Base-by-base conservation (phyloP, 495 filamentous ascomycete species). In the Acidomyces sp. region DNA sequence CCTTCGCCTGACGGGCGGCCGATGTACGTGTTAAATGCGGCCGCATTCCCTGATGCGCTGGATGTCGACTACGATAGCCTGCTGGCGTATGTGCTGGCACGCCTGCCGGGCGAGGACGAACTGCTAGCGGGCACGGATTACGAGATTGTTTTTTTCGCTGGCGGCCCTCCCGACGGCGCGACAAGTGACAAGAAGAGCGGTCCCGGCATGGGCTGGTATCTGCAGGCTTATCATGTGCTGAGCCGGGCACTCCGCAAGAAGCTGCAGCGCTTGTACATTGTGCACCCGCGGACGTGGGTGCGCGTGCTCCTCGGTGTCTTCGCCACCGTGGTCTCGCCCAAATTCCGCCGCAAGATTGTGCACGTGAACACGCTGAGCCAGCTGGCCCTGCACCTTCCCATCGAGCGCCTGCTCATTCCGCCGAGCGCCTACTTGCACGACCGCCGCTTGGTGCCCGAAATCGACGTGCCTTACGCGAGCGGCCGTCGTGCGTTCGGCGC, bases 221-320 rank as follows among this genome's bases (percentile, higher is more conserved):
- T 74, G 15, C 70, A 72, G 40, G 71, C 70, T 11, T 74, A 74
- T 53, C 60, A 72, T 49, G 53, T 72, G 34, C 58, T 74, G 40
- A 63, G 60, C 18, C 54, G 70, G 45, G 68, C 66, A 1, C 68
- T 65, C 43, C 60, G 69, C 39, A 74, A 74, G 56, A 59, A 63
- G 51, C 50, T 74, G 21, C 60, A 65, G 46, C 64, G 58, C 44
- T 54, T 74, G 13, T 74, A 68, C 54, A 66, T 74, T 47, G 70
- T 74, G 30, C 70, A 74, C 46, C 71, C 72, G 53, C 65, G 64
- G 41, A 63, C 59, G 20, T 74, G 71, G 70, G 66, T 74, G 11
- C 58, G 71, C 37, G 61, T 73, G 17, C 53, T 74, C 29, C 55
- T 71, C n/a, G 70, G 72, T 45, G 65, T 72, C 48, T 68, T 74